These are phyloP conservation scores for Fonsecaea monophora DNA, from an alignment of 2,329 filamentous ascomycete species.

Conservation along the genomic window DNA sequence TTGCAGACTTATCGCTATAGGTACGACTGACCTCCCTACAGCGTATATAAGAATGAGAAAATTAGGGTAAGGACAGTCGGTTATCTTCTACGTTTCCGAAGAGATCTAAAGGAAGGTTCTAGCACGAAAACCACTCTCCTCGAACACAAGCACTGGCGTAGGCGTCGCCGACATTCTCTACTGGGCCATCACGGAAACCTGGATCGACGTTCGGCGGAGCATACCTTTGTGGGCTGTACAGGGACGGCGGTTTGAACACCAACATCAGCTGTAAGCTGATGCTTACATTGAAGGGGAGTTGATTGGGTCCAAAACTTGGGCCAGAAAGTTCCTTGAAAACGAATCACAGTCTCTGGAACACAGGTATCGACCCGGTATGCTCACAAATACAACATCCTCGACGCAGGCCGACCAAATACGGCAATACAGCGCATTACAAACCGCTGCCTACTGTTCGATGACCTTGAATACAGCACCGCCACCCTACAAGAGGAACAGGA, in stretches of 20 bases:
- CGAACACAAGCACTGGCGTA: conserved; percentile 44
- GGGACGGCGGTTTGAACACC: conserved; percentile 58
- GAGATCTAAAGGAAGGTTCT: not conserved
- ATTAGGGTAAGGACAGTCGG: conserved; percentile 1
- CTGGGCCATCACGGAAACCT: conserved; percentile 67
- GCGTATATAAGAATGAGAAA: conserved; percentile 11
- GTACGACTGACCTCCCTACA: not conserved
- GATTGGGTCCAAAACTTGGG: not conserved
- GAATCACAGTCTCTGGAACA: not conserved
- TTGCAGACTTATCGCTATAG: too few relatives aligned
- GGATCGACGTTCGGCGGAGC: conserved; percentile 54
- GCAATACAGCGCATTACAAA: not conserved
- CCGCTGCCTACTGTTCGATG: not conserved
- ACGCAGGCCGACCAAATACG: not conserved
- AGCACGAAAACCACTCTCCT: not conserved
- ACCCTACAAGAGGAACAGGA: not conserved
- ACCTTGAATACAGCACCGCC: not conserved
- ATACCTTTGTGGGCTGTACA: conserved; percentile 69
- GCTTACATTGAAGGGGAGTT: not conserved
- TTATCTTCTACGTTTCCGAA: conserved; percentile 4
- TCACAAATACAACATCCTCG: not conserved
- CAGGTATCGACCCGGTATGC: conserved; percentile 10
- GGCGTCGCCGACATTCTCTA: conserved; percentile 61
- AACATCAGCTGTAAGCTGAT: conserved; percentile 36
- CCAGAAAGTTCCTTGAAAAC: not conserved